A percentile compares a stretch with the other conserved stretches of the same genome.
phyloP scores from a whole-genome alignment of 257 asterid species.

The Scutellaria minor region DNA sequence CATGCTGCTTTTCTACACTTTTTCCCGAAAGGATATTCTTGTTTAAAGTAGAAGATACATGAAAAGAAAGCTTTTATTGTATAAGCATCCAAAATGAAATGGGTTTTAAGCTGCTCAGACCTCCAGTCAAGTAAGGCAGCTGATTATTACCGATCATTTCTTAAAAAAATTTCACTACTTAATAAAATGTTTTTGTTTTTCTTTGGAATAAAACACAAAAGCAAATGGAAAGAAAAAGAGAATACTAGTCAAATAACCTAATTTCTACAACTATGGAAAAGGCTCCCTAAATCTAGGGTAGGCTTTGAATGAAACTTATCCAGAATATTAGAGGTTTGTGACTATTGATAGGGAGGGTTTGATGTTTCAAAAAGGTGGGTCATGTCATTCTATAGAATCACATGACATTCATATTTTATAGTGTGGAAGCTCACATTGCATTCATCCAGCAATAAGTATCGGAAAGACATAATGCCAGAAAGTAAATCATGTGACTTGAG shows the following conservation, averaged over 20 bases:
- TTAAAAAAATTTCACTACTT: too few species aligned
- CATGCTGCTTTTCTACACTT: neutral
- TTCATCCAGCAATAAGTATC: neutral
- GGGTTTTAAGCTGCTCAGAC: conserved; percentile 9
- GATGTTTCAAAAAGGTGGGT: neutral
- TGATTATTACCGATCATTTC: neutral
- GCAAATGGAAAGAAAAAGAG: neutral
- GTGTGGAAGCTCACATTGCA: neutral
- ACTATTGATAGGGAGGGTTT: neutral
- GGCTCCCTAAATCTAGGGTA: conserved; percentile 1
- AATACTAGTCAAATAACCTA: neutral
- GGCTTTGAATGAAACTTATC: conserved; percentile 20
- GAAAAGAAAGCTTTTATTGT: conserved; percentile 1
- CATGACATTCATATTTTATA: too few species aligned
- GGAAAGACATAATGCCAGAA: neutral
- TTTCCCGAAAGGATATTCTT: neutral
- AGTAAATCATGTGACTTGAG: neutral
- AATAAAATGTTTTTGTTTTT: too few species aligned
- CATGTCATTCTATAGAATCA: neutral
- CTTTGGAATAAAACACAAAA: neutral
- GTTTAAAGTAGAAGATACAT: conserved; percentile 5
- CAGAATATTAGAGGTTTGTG: neutral
- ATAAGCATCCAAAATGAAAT: conserved; percentile 2
- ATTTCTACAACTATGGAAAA: conserved; percentile 2
- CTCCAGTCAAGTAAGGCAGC: conserved; percentile 8